phyloP scores from a whole-genome alignment of 1,284 basidiomycete species.

The Melampsora occidentalis region DNA sequence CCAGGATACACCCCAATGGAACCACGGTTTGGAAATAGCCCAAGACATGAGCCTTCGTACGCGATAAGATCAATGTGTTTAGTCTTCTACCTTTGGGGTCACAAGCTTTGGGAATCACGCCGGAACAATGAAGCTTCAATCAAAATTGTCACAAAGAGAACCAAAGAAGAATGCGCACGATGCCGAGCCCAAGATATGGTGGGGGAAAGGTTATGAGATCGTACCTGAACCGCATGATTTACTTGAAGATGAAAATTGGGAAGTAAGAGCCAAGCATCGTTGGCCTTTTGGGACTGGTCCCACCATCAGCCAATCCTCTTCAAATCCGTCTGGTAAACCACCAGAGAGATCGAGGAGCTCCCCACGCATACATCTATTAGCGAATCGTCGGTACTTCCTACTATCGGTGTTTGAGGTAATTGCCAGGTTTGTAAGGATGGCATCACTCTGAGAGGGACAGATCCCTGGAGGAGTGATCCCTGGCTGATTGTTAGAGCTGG shows the following conservation, averaged over 20 bases:
- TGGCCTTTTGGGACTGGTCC: conserved; percentile 36
- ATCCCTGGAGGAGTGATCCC: not conserved
- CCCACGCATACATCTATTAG: conserved; percentile 23
- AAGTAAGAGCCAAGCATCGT: conserved; percentile 22
- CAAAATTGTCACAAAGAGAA: not conserved
- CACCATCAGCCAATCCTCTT: conserved; percentile 30
- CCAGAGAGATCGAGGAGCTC: conserved; percentile 32
- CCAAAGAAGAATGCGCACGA: not conserved
- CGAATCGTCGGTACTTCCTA: conserved; percentile 15
- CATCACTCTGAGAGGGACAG: not conserved
- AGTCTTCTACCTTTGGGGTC: not conserved
- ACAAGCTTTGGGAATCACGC: not conserved
- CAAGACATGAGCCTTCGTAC: conserved; percentile 12
- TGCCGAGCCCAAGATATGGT: not conserved
- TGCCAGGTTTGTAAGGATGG: too few relatives aligned
- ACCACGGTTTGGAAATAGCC: conserved; percentile 18
- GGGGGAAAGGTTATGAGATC: not conserved
- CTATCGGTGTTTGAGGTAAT: not conserved
- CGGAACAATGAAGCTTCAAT: not conserved
- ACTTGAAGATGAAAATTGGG: not conserved
- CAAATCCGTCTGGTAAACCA: conserved; percentile 23
- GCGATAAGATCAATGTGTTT: conserved; percentile 15
- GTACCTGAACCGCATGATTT: not conserved
- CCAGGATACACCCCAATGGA: conserved; percentile 20
- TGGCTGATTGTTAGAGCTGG: not conserved